phyloP scores from a whole-genome alignment of 805 yeast genomes.

The Ogataea minuta region DNA sequence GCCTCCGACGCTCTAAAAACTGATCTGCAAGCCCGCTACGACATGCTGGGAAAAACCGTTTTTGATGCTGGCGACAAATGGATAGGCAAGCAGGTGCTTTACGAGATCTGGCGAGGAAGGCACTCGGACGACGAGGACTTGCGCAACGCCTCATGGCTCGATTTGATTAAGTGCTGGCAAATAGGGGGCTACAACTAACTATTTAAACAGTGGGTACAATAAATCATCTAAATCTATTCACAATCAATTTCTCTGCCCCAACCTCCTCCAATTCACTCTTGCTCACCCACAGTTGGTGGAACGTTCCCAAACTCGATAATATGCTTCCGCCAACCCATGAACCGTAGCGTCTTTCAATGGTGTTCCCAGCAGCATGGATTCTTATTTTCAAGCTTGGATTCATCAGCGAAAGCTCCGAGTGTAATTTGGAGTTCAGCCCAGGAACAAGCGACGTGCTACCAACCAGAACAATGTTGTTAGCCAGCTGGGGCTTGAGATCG shows the following conservation, averaged over 20 bases:
- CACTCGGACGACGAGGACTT: conserved; percentile 24
- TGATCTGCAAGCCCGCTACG: conserved; percentile 33
- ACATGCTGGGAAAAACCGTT: conserved; percentile 34
- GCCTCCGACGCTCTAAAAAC: conserved; percentile 39
- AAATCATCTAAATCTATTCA: conserved; percentile 73
- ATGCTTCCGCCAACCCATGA: conserved; percentile 94
- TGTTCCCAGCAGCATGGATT: conserved; percentile 75
- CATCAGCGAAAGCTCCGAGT: conserved; percentile 61
- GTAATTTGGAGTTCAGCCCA: conserved; percentile 74
- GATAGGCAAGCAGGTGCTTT: conserved; percentile 53
- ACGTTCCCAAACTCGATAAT: conserved; percentile 83
- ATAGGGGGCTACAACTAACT: conserved; percentile 30
- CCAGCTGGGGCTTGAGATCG: conserved; percentile 79
- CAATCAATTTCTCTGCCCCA: conserved; percentile 76
- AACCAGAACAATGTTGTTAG: conserved; percentile 83
- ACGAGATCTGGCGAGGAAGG: conserved; percentile 49
- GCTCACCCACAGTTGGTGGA: conserved; percentile 94
- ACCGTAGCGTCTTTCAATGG: conserved; percentile 73
- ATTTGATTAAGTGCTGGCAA: conserved; percentile 55
- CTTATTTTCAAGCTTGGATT: conserved; percentile 87
- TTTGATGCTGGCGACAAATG: conserved; percentile 43
- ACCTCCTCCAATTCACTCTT: conserved; percentile 84
- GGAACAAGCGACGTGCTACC: conserved; percentile 83
- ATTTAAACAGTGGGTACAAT: not conserved
- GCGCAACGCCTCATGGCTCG: conserved; percentile 48